phyloP scores from a whole-genome alignment of 2,329 filamentous ascomycete species.

The Fusarium keratoplasticum region DNA sequence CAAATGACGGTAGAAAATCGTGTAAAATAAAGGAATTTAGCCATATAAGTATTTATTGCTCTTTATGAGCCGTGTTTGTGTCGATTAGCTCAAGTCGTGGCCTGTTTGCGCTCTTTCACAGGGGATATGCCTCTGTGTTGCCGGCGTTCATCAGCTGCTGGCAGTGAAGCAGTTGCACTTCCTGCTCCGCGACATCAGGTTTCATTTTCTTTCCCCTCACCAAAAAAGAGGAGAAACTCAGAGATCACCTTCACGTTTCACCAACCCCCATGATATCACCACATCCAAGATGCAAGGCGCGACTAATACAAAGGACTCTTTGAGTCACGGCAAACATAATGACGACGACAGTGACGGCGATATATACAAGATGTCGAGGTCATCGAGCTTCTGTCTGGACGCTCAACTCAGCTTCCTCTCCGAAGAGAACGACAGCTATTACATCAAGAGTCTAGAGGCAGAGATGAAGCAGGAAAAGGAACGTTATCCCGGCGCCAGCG shows the following conservation, averaged over 20 bases:
- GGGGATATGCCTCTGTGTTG: slow-evolving; percentile 1
- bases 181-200: slow-evolving; percentile 6
- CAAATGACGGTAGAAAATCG: background rate
- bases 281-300: slow-evolving; percentile 15
- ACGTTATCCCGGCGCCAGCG: slow-evolving; percentile 55
- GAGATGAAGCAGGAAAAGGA: slow-evolving; percentile 59
- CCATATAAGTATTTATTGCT: background rate
- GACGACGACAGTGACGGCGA: slow-evolving; percentile 9
- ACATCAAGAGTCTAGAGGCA: slow-evolving; percentile 27
- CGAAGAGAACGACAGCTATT: slow-evolving; percentile 12
- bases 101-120: background rate
- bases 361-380: slow-evolving; percentile 13
- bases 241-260: background rate
- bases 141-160: slow-evolving; percentile 4
- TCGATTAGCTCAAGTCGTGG: background rate
- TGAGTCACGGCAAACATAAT: slow-evolving; percentile 8
- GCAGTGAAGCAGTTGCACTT: slow-evolving; percentile 20
- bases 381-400: slow-evolving; percentile 12
- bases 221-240: background rate
- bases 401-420: slow-evolving; percentile 11
- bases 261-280: slow-evolving; percentile 1
- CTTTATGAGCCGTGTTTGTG: background rate
- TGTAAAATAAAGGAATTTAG: background rate
- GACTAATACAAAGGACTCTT: slow-evolving; percentile 13
- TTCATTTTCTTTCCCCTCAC: slow-evolving; percentile 8